Percentiles rank a stretch among this genome's conserved stretches.
phyloP scores from a whole-genome alignment of 352 stramenopile species.

The Phytopythium mirpurense region DNA sequence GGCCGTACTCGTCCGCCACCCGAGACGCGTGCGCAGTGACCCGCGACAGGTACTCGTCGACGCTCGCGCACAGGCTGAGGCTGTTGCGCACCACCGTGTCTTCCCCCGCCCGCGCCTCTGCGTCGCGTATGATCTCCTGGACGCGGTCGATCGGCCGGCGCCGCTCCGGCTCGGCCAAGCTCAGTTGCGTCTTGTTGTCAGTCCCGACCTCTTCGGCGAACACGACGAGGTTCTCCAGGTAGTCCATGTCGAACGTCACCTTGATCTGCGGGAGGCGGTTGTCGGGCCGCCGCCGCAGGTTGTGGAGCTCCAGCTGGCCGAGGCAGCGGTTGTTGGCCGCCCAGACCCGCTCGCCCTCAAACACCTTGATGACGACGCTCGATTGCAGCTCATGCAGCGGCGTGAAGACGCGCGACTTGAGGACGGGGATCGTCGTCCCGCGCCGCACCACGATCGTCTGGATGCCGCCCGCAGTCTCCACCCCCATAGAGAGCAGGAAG shows the following conservation, averaged over 20 bases:
- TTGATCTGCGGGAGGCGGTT: constrained; percentile 7
- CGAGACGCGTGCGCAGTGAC: not conserved
- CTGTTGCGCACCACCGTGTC: constrained; percentile 2
- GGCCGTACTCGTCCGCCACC: constrained; percentile 1
- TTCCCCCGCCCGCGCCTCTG: not conserved
- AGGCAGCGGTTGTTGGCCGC: not conserved
- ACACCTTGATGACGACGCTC: constrained; percentile 7
- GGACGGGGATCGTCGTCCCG: not conserved
- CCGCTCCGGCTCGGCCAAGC: not conserved
- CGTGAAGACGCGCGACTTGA: constrained; percentile 3
- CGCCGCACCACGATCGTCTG: not conserved
- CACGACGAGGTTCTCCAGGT: not conserved
- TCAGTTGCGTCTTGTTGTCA: constrained; percentile 4
- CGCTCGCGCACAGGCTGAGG: constrained; percentile 2
- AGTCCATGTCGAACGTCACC: constrained; percentile 11
- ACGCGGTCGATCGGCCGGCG: not conserved
- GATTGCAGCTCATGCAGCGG: constrained; percentile 5
- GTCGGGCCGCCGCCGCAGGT: not conserved
- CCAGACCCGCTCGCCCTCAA: constrained; percentile 4
- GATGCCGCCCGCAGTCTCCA: constrained; percentile 6
- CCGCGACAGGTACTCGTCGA: constrained; percentile 7
- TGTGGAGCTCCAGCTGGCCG: constrained; percentile 5
- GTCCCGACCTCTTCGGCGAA: constrained; percentile 5
- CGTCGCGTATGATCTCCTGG: not conserved
- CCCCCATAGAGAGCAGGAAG: constrained; percentile 5